Base-by-base conservation (phyloP, 305 asterid species). In the Rubia tinctorum region DNA sequence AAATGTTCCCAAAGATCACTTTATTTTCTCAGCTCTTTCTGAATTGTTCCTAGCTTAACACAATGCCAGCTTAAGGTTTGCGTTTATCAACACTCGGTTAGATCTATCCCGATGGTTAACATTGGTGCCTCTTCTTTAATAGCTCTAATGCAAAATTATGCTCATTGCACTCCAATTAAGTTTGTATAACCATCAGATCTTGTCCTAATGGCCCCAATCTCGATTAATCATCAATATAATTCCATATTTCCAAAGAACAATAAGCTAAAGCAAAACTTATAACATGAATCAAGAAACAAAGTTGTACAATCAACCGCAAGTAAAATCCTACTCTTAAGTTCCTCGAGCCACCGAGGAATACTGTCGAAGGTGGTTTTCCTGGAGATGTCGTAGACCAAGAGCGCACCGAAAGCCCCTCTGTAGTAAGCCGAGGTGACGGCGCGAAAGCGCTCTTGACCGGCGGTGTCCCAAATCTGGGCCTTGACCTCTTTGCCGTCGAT, bases 401-500 rank as follows among this genome's bases (percentile, higher is more conserved):
- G 92, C 0, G 94, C 96, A 72, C 94, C 96, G 66, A 90, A 85
- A 30, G 96, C 92, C 58, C 96, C 96, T 47, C 96, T 89, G 78
- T 88, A 90, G 73, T 90, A 90, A 73, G 96, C 96, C 75, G 96
- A 88, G 18, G 96, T 90, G 80, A 90, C 96, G 74, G 96, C 96
- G 64, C 96, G 87, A 81, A 90, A 90, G 2, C 93, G 86, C 84
- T 90, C 96, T 40, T 90, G 96, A 1, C 96, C 93, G 75, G 96
- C 96, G 75, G 96, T 90, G 73, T 90, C 96, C 96, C 96, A 90
- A 86, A 90, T 88, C 90, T 88, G 96, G 69, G 96, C 96, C 85
- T 90, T 90, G 7, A 90, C 88, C 78, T 90, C 96, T 55, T 90
- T 90, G 1, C 92, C 92, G 37, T 90, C 92, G 82, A 90, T 86